Evolutionary conservation across 495 filamentous ascomycete species (phyloP).

Genomic region (Penicillium daleae): DNA sequence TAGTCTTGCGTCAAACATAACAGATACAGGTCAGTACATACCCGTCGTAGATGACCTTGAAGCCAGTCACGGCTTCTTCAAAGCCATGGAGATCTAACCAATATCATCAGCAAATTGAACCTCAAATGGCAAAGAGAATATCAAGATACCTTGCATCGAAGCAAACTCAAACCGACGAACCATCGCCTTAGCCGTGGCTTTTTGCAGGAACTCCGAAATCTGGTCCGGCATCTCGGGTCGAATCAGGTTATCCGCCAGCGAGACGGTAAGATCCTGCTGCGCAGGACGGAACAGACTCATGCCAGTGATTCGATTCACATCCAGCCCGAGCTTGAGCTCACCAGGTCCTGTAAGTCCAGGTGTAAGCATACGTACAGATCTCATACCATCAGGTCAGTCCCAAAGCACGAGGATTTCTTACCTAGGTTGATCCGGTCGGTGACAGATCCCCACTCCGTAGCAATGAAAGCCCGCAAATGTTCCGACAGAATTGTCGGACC

Average conservation of each 20-base stretch:
- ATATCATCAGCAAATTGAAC: conserved; percentile 35
- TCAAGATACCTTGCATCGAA: conserved; percentile 43
- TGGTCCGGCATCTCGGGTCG: conserved; percentile 58
- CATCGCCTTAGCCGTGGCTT: conserved; percentile 43
- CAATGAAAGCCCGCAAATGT: conserved; percentile 66
- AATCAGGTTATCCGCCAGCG: conserved; percentile 65
- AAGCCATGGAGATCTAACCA: conserved; percentile 71
- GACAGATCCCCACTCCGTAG: conserved; percentile 67
- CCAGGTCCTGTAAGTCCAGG: conserved; percentile 55
- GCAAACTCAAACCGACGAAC: conserved; percentile 48
- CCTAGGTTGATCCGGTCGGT: conserved; percentile 77
- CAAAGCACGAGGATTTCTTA: conserved; percentile 22
- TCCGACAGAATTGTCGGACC: conserved; percentile 68
- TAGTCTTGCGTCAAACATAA: background rate
- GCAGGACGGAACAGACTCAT: conserved; percentile 65
- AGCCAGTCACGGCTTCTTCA: conserved; percentile 76
- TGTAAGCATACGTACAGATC: background rate
- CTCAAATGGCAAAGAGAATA: background rate
- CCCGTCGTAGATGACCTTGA: conserved; percentile 73
- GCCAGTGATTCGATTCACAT: conserved; percentile 59
- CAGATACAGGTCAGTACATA: conserved; percentile 27
- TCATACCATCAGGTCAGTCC: conserved; percentile 14
- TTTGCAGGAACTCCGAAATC: conserved; percentile 57
- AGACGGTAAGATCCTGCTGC: conserved; percentile 70
- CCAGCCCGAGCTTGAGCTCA: conserved; percentile 66